A percentile compares a stretch with the other conserved stretches of the same genome.
phyloP scores from a whole-genome alignment of 768 basidiomycete species.

The Lyophyllum semitale region DNA sequence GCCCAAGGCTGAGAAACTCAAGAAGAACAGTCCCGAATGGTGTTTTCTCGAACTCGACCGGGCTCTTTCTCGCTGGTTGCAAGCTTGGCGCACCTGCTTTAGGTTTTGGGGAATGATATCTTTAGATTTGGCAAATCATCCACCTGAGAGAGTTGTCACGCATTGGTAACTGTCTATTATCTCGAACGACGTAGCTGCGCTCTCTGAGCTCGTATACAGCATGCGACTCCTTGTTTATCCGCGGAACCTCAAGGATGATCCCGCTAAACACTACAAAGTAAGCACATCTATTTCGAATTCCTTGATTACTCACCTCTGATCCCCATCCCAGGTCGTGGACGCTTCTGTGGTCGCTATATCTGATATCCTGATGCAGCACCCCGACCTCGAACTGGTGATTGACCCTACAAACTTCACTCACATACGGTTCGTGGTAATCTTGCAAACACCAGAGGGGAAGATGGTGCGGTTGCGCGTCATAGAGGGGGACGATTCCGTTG shows the following conservation, averaged over 20 bases:
- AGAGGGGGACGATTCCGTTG: constrained; percentile 10
- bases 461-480: constrained; percentile 7
- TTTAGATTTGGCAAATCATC: constrained; percentile 15
- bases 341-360: constrained; percentile 1
- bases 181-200: neutral
- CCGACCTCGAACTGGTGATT: constrained; percentile 3
- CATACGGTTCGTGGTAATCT: constrained; percentile 3
- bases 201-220: neutral
- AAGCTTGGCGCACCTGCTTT: constrained; percentile 11
- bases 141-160: constrained; percentile 11
- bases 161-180: constrained; percentile 9
- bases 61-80: constrained; percentile 10
- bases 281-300: neutral
- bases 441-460: constrained; percentile 6
- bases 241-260: constrained; percentile 1
- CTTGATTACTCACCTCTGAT: neutral
- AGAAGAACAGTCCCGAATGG: constrained; percentile 12
- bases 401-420: constrained; percentile 12
- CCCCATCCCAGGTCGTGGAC: constrained; percentile 1
- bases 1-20: constrained; percentile 1
- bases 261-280: constrained; percentile 7
- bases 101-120: constrained; percentile 4
- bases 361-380: neutral
- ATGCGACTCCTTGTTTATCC: constrained; percentile 6
- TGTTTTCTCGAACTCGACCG: constrained; percentile 11